Evolutionary conservation across 331 rosid species (phyloP), one percentile per base, ranked within the genome.

Genomic region (Prunus yedoensis): DNA sequence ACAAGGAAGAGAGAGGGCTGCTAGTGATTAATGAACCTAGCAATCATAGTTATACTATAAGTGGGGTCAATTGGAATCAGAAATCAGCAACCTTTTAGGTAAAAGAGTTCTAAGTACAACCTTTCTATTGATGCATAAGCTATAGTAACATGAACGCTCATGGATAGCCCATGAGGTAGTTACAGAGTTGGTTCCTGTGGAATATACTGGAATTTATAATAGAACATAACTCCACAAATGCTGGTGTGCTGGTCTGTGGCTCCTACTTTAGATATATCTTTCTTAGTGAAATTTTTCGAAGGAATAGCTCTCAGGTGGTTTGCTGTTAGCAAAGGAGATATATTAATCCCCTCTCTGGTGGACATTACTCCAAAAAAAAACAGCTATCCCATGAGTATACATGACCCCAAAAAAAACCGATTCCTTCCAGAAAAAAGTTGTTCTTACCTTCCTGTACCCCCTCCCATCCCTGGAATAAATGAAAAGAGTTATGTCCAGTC

Each of bases 151-250:
- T 21, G 65, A 69, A 69, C 25, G 17, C 10, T 66, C 38, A 23
- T 67, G 56, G 41, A 67, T 45, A 67, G 13, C 52, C 65, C 66
- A 21, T 20, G 20, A 10, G 25, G 8, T 3, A 10, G 23, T 25
- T 46, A 49, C 53, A 62, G 50, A 43, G 68, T 25, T 16, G 56
- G 58, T 73, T 73, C 77, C 11, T 10, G 27, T n/a, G 43, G 53
- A 71, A 71, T 8, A 59, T 47, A 43, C 20, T 27, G 17, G 68
- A 45, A 30, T 43, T 27, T 45, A 15, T 30, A 61, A 59, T 3
- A 5, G 45, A 43, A 28, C 18, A 58, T 12, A 41, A 13, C 41
- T n/a, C 58, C 10, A 41, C 66, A 15, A 12, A 63, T 9, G 15
- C 66, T 60, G 66, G 20, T 60, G n/a, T 7, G 10, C n/a, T 60